A percentile compares a stretch with the other conserved stretches of the same genome.
Evolutionary conservation across 2,329 filamentous ascomycete genomes (phyloP).

Genomic region (Fusarium albosuccineum): DNA sequence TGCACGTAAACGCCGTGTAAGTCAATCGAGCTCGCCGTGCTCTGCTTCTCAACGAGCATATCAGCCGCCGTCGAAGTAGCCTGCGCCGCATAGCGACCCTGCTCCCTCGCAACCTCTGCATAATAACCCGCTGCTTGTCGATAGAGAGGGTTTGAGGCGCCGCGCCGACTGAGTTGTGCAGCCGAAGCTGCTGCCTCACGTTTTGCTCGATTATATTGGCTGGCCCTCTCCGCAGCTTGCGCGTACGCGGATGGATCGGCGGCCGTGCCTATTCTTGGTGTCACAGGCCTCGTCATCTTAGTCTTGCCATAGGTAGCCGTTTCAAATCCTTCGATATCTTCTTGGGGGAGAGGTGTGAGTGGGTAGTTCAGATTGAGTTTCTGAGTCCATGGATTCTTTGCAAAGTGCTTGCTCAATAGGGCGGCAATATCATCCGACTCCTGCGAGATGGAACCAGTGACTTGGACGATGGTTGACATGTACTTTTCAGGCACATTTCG

Average conservation of each 20-base stretch:
- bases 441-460: constrained; percentile 51
- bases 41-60: constrained; percentile 75
- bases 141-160: constrained; percentile 79
- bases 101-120: constrained; percentile 75
- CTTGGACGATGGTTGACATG: constrained; percentile 58
- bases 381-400: constrained; percentile 54
- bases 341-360: constrained; percentile 52
- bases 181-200: constrained; percentile 55
- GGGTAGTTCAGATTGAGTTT: constrained; percentile 56
- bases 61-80: constrained; percentile 78
- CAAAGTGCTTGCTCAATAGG: constrained; percentile 58
- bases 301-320: constrained; percentile 29
- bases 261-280: constrained; percentile 9
- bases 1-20: constrained; percentile 86
- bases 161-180: constrained; percentile 57
- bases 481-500: constrained; percentile 59
- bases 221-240: constrained; percentile 47
- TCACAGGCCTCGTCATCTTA: constrained; percentile 17
- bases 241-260: constrained; percentile 37
- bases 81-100: constrained; percentile 67
- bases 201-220: constrained; percentile 48
- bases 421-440: constrained; percentile 57
- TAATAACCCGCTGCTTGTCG: constrained; percentile 83
- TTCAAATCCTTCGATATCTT: constrained; percentile 49
- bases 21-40: constrained; percentile 73